These are phyloP conservation scores for Verbena officinalis DNA, from an alignment of 257 asterid species.

Conservation along the genomic window DNA sequence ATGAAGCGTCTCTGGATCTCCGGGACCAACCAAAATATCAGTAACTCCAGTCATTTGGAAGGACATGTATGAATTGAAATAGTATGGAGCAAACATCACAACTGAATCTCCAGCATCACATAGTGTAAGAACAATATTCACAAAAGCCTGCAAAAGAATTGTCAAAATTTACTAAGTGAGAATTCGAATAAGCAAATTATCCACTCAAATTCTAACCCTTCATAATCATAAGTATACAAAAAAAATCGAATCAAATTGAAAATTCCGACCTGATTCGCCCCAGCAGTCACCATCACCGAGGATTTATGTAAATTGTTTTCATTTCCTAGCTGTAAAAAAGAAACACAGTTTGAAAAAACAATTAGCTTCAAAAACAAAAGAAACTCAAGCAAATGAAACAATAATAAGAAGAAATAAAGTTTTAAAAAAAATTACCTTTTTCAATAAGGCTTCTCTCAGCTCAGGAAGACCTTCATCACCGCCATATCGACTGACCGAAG, in stretches of 20 bases:
- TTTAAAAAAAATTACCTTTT: conserved; percentile 55
- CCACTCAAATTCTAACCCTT: background rate
- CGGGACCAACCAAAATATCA: conserved; percentile 87
- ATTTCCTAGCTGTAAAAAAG: conserved; percentile 52
- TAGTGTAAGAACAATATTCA: conserved; percentile 78
- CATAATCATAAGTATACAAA: background rate
- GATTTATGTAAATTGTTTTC: conserved; percentile 80
- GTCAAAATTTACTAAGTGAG: background rate
- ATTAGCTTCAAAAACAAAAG: conserved; percentile 16
- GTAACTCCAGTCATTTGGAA: conserved; percentile 99
- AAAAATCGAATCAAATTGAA: background rate
- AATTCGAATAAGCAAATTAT: conserved; percentile 1
- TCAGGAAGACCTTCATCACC: conserved; percentile 96
- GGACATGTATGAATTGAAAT: conserved; percentile 94
- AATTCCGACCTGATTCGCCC: conserved; percentile 88
- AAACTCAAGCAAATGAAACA: background rate
- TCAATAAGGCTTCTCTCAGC: conserved; percentile 75
- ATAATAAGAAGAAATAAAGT: background rate
- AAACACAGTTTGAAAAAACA: no score
- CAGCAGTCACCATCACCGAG: conserved; percentile 99
- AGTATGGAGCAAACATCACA: conserved; percentile 96
- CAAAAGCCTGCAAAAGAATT: conserved; percentile 74
- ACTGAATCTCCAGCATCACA: conserved; percentile 96
- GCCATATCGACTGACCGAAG: conserved; percentile 87
- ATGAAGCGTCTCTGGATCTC: conserved; percentile 80